These are phyloP conservation scores for Gomphus sp. DNA, from an alignment of 1,284 basidiomycete genomes.

Conservation along the genomic window DNA sequence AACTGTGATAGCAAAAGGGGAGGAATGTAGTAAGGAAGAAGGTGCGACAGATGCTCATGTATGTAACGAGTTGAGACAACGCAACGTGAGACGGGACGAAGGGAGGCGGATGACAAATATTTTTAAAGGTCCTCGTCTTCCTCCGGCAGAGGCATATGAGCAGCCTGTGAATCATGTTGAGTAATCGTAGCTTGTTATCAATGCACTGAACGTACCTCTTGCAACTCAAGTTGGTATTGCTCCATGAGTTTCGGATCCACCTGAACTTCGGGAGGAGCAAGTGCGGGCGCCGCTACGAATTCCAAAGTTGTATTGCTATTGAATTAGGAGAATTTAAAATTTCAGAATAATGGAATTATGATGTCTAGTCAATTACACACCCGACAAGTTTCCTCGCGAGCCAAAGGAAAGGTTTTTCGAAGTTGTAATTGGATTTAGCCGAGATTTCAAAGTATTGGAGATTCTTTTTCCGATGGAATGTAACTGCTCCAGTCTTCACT, in stretches of 20 bases:
- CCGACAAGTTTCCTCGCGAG: conserved; percentile 96
- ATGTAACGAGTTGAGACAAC: background rate
- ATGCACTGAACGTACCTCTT: conserved; percentile 34
- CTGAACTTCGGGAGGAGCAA: conserved; percentile 89
- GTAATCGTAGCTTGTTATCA: background rate
- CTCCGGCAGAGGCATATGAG: conserved; percentile 37
- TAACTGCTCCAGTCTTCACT: conserved; percentile 97
- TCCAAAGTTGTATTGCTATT: conserved; percentile 82
- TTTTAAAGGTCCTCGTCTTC: conserved; percentile 31
- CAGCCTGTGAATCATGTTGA: conserved; percentile 20
- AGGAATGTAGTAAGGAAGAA: background rate
- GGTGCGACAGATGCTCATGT: background rate
- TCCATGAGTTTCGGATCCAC: conserved; percentile 79
- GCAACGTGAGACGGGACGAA: background rate
- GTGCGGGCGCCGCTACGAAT: conserved; percentile 94
- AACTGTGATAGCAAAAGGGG: background rate
- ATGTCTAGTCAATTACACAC: conserved; percentile 38
- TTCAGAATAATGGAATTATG: background rate
- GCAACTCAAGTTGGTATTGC: conserved; percentile 79
- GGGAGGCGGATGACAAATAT: background rate
- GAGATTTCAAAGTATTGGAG: conserved; percentile 99
- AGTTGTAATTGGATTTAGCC: conserved; percentile 99
- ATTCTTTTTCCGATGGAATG: conserved; percentile 99
- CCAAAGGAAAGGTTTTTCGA: conserved; percentile 99
- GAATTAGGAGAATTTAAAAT: background rate